Conservation (phyloP, 495 filamentous ascomycete species). For the Xylaria acuta region DNA sequence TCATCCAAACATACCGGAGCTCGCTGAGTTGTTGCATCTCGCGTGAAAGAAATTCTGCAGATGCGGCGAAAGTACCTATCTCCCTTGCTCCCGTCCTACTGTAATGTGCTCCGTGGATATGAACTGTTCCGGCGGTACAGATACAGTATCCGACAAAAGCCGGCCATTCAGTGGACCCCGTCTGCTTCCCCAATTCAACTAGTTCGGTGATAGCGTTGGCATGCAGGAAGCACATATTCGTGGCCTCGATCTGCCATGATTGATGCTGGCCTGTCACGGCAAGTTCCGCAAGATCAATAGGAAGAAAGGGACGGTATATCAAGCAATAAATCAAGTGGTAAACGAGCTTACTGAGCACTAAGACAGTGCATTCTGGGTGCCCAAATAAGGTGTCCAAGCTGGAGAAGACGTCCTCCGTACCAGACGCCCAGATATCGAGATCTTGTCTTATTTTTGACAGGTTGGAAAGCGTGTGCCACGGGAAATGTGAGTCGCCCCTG, state of each 20-base stretch:
- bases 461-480: constrained; percentile 84
- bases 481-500: constrained; percentile 86
- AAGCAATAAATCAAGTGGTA: constrained; percentile 86
- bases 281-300: constrained; percentile 79
- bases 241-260: constrained; percentile 89
- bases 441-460: constrained; percentile 86
- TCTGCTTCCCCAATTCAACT: constrained; percentile 73
- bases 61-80: constrained; percentile 54
- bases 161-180: constrained; percentile 77
- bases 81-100: constrained; percentile 65
- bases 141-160: constrained; percentile 84
- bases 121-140: constrained; percentile 81
- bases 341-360: constrained; percentile 81
- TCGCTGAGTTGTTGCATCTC: constrained; percentile 81
- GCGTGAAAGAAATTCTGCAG: constrained; percentile 72
- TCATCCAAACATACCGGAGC: constrained; percentile 74
- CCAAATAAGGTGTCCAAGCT: constrained; percentile 76
- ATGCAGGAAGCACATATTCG: constrained; percentile 84
- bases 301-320: constrained; percentile 83
- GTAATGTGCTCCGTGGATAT: constrained; percentile 85
- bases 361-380: constrained; percentile 74
- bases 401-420: constrained; percentile 78
- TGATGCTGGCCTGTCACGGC: constrained; percentile 82
- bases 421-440: constrained; percentile 82
- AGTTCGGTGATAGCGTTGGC: constrained; percentile 86